These are phyloP conservation scores for Sclerotinia subarctica DNA, from an alignment of 2,329 filamentous ascomycete species.

Conservation along the genomic window DNA sequence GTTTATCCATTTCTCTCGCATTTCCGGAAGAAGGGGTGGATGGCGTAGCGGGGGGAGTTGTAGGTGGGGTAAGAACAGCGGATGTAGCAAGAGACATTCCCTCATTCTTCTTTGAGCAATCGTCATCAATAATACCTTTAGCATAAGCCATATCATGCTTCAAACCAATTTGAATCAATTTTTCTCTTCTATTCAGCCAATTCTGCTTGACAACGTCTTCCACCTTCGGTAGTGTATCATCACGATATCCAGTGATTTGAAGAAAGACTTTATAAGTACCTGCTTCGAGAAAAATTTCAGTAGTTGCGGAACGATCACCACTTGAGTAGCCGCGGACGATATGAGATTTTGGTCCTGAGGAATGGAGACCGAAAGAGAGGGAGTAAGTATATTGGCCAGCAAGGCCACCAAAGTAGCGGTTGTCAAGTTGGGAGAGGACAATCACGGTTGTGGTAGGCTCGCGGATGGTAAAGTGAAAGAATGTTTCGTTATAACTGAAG, in stretches of 20 bases:
- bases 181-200: slow-evolving; percentile 49
- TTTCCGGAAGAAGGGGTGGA: not conserved
- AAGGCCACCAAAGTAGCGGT: slow-evolving; percentile 58
- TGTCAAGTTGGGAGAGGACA: slow-evolving; percentile 54
- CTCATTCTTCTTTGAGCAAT: not conserved
- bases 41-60: not conserved
- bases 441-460: slow-evolving; percentile 54
- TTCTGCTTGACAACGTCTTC: slow-evolving; percentile 49
- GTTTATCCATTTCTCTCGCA: not conserved
- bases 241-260: slow-evolving; percentile 49
- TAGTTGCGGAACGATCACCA: slow-evolving; percentile 53
- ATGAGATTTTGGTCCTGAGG: slow-evolving; percentile 51
- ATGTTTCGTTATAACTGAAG: slow-evolving; percentile 51
- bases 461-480: slow-evolving; percentile 55
- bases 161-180: slow-evolving; percentile 53
- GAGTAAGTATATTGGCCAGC: slow-evolving; percentile 52
- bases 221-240: slow-evolving; percentile 43
- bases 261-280: slow-evolving; percentile 55
- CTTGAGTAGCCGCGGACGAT: slow-evolving; percentile 47
- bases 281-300: slow-evolving; percentile 54
- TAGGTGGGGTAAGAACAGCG: not conserved
- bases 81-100: not conserved
- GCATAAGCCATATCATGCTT: slow-evolving; percentile 57
- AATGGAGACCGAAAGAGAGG: slow-evolving; percentile 47
- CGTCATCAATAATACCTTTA: slow-evolving; percentile 44